Conservation (phyloP, 2,329 filamentous ascomycete genomes). For the Nemania abortiva region DNA sequence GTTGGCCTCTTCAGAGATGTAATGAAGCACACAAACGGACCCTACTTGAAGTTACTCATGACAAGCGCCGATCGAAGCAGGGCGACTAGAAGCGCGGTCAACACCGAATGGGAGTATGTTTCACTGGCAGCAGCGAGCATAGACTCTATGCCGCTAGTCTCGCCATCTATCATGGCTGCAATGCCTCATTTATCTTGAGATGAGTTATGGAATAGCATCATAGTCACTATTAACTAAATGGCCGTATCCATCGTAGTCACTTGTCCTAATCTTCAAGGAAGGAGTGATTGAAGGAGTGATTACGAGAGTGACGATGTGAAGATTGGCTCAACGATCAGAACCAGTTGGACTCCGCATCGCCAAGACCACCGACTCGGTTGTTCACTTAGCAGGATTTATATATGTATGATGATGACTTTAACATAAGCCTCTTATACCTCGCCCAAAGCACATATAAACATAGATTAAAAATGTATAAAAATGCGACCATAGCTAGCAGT, state of each 20-base stretch:
- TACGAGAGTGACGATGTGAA: no score
- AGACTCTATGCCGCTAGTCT: constrained; percentile 24
- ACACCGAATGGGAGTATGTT: constrained; percentile 22
- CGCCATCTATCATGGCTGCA: neutral
- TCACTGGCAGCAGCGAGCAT: constrained; percentile 28
- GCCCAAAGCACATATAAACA: no score
- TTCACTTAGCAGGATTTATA: neutral
- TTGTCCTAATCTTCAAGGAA: no score
- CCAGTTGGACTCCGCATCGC: neutral
- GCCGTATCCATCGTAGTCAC: neutral
- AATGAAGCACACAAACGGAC: neutral
- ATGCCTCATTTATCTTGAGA: neutral
- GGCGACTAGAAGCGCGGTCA: neutral
- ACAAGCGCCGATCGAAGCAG: constrained; percentile 14
- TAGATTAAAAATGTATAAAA: no score
- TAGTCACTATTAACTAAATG: neutral
- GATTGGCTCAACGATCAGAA: neutral
- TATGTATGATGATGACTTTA: neutral
- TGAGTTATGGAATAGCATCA: neutral
- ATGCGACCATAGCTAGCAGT: no score
- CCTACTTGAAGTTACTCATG: constrained; percentile 22
- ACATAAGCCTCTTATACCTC: neutral
- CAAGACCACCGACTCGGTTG: neutral
- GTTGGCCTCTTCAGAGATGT: constrained; percentile 24
- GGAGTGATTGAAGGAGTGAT: no score